Conservation (phyloP, 2,329 filamentous ascomycete species). For the Calonectria henricotiae region DNA sequence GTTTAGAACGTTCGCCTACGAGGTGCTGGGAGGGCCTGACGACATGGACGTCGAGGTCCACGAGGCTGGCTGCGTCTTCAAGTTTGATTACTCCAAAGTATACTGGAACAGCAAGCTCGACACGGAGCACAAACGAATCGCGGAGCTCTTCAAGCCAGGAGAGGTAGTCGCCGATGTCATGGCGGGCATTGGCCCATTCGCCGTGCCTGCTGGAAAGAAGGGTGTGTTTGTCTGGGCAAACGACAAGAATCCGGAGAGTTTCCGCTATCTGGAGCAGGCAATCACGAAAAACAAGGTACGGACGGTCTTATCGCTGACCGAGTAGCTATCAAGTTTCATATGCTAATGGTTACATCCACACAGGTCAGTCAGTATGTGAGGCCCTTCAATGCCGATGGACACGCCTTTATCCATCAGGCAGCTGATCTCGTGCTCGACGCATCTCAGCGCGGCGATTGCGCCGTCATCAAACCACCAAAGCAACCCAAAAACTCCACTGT, state of each 20-base stretch:
- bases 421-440: slow-evolving; percentile 74
- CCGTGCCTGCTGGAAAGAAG: slow-evolving; percentile 90
- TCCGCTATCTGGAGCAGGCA: slow-evolving; percentile 79
- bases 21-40: slow-evolving; percentile 86
- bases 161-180: slow-evolving; percentile 97
- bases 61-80: slow-evolving; percentile 89
- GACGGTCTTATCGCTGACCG: slow-evolving; percentile 33
- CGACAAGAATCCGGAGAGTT: slow-evolving; percentile 95
- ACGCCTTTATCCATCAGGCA: slow-evolving; percentile 82
- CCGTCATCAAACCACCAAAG: slow-evolving; percentile 65
- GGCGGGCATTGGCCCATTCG: slow-evolving; percentile 97
- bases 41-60: slow-evolving; percentile 88
- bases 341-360: slow-evolving; percentile 32
- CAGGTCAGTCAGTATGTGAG: slow-evolving; percentile 80
- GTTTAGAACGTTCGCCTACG: slow-evolving; percentile 94
- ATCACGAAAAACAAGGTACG: slow-evolving; percentile 85
- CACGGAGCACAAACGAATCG: slow-evolving; percentile 88
- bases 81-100: slow-evolving; percentile 95
- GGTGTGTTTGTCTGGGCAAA: slow-evolving; percentile 96
- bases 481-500: slow-evolving; percentile 59
- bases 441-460: slow-evolving; percentile 68
- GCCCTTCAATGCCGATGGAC: slow-evolving; percentile 87
- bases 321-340: not conserved
- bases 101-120: slow-evolving; percentile 98
- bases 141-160: slow-evolving; percentile 83